A percentile compares a stretch with the other conserved stretches of the same genome.
Conservation (phyloP, 225 moss, liverwort and hornwort genomes). For the Physcomitrium patens region DNA sequence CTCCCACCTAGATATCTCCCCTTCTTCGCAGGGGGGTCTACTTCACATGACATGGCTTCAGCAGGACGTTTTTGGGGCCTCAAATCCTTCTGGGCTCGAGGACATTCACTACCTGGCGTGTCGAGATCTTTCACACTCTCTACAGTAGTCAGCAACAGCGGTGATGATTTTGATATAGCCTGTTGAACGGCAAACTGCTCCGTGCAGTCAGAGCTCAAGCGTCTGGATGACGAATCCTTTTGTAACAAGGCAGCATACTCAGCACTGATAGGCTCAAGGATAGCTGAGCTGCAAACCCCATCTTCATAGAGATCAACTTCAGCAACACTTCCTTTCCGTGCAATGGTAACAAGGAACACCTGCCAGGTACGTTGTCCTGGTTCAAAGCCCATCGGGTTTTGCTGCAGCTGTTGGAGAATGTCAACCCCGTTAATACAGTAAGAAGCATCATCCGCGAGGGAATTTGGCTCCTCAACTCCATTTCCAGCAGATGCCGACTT, state of each 20-base stretch:
- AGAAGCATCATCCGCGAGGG: slow-evolving; percentile 26
- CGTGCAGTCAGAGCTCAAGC: slow-evolving; percentile 23
- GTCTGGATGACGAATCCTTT: slow-evolving; percentile 23
- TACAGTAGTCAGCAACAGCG: slow-evolving; percentile 2
- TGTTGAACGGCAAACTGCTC: slow-evolving; percentile 19
- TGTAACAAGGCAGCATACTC: slow-evolving; percentile 61
- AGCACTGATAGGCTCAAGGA: slow-evolving; percentile 69
- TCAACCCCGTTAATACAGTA: slow-evolving; percentile 41
- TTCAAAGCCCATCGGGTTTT: slow-evolving; percentile 40
- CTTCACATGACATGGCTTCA: slow-evolving; percentile 14
- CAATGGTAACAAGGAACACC: slow-evolving; percentile 68
- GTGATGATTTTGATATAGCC: slow-evolving; percentile 3
- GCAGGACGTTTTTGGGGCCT: slow-evolving; percentile 29
- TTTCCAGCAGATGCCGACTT: slow-evolving; percentile 18
- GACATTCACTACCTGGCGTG: slow-evolving; percentile 19
- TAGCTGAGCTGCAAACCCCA: slow-evolving; percentile 45
- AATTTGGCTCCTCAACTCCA: slow-evolving; percentile 5
- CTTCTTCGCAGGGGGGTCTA: slow-evolving; percentile 43
- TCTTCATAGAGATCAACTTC: slow-evolving; percentile 51
- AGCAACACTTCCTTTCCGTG: slow-evolving; percentile 54
- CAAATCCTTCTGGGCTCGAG: slow-evolving; percentile 24
- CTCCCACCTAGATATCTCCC: slow-evolving; percentile 26
- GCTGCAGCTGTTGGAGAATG: slow-evolving; percentile 62
- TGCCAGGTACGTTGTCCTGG: slow-evolving; percentile 72
- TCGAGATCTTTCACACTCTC: slow-evolving; percentile 22